Base-by-base conservation (phyloP, 495 filamentous ascomycete genomes). In the Cetradonia linearis region DNA sequence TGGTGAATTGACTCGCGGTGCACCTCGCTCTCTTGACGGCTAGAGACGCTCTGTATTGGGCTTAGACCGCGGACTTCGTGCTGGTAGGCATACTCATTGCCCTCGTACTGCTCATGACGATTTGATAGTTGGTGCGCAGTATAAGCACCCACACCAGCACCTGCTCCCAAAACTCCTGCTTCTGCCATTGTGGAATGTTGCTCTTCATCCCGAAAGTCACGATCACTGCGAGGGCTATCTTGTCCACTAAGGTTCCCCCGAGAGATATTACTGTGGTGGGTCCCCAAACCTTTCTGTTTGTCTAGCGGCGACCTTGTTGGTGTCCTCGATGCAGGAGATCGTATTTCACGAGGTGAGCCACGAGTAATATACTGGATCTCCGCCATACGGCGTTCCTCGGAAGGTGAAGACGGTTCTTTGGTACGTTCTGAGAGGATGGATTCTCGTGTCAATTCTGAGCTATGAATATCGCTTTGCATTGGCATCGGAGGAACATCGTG, bases 11-110 rank as follows among this genome's bases (percentile, higher is more conserved):
- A 79, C 47, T 83, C 75, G 54, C 76, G 76, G 49, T 76, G 71
- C 14, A 69, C 73, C 48, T 82, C 81, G 47, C 73, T 78, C 33
- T 78, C 78, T 57, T 78, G 74, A 9, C 78, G 87, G 56, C 90
- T 91, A 0, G 88, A 88, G 31, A 93, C 85, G 60, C 91, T 95
- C 63, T 92, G 90, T 56, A 94, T 89, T 0, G 90, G 91, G 70
- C 91, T 95, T 25, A 91, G 71, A 16, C 81, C 81, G 33, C 86
- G 85, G 34, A 77, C 75, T 59, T 82, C 75, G 28, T 76, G 77
- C 30, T 76, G 76, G 56, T 83, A 83, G 3, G 77, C 76, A 25
- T 79, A 73, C 33, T 79, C 73, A 53, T 70, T 58, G 13, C 77
- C 73, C 54, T 68, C 63, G 55, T 65, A 68, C 38, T 73, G 65